Conservation (phyloP, 495 filamentous ascomycete species). For the Tricharina praecox region DNA sequence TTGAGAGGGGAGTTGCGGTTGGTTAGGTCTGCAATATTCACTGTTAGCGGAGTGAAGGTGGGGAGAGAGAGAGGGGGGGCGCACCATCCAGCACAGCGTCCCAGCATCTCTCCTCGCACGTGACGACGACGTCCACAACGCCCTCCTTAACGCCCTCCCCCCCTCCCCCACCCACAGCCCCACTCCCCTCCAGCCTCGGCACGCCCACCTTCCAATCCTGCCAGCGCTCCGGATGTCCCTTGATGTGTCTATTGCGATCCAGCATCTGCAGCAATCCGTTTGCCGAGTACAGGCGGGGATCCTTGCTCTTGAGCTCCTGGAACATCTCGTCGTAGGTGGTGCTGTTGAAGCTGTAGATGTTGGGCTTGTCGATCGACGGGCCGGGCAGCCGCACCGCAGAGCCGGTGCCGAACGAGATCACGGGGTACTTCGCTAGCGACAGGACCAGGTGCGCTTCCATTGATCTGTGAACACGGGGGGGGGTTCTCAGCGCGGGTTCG, state of each 20-base stretch:
- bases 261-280: constrained; percentile 95
- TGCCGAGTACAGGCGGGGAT: constrained; percentile 69
- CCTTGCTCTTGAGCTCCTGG: constrained; percentile 66
- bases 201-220: constrained; percentile 89
- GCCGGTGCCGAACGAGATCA: constrained; percentile 95
- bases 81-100: constrained; percentile 75
- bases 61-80: background rate
- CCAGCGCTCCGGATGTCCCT: constrained; percentile 93
- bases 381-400: constrained; percentile 88
- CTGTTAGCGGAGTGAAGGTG: no score
- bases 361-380: constrained; percentile 76
- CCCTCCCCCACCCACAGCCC: constrained; percentile 28
- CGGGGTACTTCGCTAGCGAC: constrained; percentile 69
- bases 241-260: constrained; percentile 74
- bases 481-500: background rate
- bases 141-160: constrained; percentile 44
- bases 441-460: constrained; percentile 96
- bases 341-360: constrained; percentile 92
- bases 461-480: constrained; percentile 38
- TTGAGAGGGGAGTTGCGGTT: constrained; percentile 70
- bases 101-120: constrained; percentile 97
- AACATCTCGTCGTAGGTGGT: constrained; percentile 89
- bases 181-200: constrained; percentile 46
- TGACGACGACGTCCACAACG: constrained; percentile 86
- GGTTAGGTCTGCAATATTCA: constrained; percentile 50